phyloP scores from a whole-genome alignment of 257 asterid genomes.

The Przewalskia tangutica region DNA sequence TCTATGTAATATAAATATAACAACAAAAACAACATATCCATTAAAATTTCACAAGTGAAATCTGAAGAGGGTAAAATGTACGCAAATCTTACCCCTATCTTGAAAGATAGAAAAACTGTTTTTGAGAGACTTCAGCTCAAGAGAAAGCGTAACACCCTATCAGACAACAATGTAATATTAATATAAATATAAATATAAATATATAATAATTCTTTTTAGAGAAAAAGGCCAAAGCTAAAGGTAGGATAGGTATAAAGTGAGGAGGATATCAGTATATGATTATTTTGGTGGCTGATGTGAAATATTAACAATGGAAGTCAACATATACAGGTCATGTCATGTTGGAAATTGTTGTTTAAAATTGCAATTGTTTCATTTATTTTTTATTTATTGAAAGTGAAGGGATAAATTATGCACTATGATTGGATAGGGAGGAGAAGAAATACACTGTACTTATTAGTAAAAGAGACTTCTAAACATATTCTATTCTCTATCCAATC shows the following conservation, averaged over 20 bases:
- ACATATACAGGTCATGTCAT: neutral
- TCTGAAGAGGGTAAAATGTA: no score
- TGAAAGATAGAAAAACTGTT: no score
- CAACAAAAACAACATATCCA: no score
- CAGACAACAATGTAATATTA: neutral
- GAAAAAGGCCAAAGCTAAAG: neutral
- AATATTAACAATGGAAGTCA: neutral
- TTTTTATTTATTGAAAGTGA: neutral
- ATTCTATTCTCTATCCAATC: neutral
- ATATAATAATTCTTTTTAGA: neutral
- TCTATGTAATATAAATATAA: neutral
- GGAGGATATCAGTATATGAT: neutral
- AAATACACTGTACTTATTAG: neutral
- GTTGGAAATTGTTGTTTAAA: neutral
- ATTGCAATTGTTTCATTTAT: neutral
- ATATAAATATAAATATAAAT: neutral
- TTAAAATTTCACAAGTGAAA: no score
- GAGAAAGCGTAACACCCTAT: no score
- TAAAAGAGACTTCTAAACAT: neutral
- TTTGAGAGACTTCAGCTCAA: no score
- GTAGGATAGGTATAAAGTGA: neutral
- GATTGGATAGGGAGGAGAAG: neutral
- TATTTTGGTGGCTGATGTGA: conserved; percentile 3
- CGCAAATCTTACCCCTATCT: no score
- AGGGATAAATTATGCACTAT: neutral